Conservation (phyloP, 805 yeast genomes). For the Pichia paraexigua region DNA sequence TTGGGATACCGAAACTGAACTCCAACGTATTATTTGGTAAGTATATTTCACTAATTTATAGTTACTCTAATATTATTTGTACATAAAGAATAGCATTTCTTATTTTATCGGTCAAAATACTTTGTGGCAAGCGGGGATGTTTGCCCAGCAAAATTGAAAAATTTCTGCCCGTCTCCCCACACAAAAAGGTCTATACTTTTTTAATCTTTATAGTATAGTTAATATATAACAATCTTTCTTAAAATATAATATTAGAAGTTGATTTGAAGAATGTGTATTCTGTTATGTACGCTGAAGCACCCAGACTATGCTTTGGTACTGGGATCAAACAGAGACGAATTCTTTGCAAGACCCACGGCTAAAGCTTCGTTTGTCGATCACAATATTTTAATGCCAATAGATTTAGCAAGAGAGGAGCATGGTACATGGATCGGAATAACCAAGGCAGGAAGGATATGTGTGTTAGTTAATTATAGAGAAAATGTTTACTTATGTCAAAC, state of each 20-base stretch:
- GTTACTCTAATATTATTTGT: neutral
- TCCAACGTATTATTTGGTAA: slow-evolving; percentile 87
- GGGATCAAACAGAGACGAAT: slow-evolving; percentile 85
- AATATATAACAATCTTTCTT: no score
- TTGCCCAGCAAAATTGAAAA: neutral
- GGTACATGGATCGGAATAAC: slow-evolving; percentile 89
- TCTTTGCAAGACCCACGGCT: slow-evolving; percentile 62
- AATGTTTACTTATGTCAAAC: slow-evolving; percentile 11
- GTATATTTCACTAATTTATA: neutral
- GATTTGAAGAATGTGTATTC: slow-evolving; percentile 60
- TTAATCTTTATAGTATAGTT: no score
- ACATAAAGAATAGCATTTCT: neutral
- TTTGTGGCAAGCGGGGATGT: neutral
- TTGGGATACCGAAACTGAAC: slow-evolving; percentile 57
- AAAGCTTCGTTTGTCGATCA: slow-evolving; percentile 34
- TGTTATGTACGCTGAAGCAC: slow-evolving; percentile 58
- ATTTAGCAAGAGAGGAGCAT: slow-evolving; percentile 60
- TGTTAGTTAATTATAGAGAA: slow-evolving; percentile 69
- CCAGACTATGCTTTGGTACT: slow-evolving; percentile 69
- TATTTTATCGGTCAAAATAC: no score
- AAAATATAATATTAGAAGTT: no score
- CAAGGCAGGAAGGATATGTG: slow-evolving; percentile 52
- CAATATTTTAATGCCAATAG: slow-evolving; percentile 57
- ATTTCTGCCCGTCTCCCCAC: neutral
- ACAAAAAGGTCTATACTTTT: neutral